Evolutionary conservation across 768 basidiomycete genomes (phyloP).

Genomic region (Mrakia frigida): DNA sequence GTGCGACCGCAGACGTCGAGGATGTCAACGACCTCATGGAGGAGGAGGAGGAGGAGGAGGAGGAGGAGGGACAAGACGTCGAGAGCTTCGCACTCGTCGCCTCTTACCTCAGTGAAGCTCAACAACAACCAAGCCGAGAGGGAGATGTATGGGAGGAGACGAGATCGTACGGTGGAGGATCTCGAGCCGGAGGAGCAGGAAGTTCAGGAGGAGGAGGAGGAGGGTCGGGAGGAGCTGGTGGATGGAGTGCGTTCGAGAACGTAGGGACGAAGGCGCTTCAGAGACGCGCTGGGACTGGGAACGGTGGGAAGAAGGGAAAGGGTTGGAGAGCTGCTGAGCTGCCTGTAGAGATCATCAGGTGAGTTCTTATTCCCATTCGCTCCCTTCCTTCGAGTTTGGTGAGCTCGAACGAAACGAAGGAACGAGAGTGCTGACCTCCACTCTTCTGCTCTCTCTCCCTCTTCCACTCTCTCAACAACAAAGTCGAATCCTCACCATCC

Average conservation of each 20-base stretch:
- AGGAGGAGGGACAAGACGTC: not conserved
- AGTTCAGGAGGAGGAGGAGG: not conserved
- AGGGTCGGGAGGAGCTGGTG: not conserved
- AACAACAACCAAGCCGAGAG: not conserved
- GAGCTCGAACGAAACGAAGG: not conserved
- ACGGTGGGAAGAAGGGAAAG: conserved; percentile 8
- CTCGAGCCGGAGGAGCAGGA: not conserved
- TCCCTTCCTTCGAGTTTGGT: not conserved
- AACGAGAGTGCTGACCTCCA: not conserved
- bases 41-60: not conserved
- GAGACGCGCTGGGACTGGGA: not conserved
- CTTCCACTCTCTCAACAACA: too few species aligned
- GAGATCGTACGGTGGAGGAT: not conserved
- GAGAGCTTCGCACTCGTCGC: not conserved
- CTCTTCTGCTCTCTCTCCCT: not conserved
- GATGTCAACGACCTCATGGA: too few species aligned
- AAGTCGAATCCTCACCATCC: not conserved
- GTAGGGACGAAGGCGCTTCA: not conserved
- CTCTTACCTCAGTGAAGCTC: not conserved
- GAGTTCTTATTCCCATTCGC: not conserved
- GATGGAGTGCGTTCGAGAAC: not conserved
- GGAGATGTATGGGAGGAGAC: not conserved
- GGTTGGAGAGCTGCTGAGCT: conserved; percentile 6
- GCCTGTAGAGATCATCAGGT: conserved; percentile 8
- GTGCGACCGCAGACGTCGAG: too few species aligned